A percentile compares a stretch with the other conserved stretches of the same genome.
phyloP scores from a whole-genome alignment of 1,284 basidiomycete genomes.

The Tremellales sp. region DNA sequence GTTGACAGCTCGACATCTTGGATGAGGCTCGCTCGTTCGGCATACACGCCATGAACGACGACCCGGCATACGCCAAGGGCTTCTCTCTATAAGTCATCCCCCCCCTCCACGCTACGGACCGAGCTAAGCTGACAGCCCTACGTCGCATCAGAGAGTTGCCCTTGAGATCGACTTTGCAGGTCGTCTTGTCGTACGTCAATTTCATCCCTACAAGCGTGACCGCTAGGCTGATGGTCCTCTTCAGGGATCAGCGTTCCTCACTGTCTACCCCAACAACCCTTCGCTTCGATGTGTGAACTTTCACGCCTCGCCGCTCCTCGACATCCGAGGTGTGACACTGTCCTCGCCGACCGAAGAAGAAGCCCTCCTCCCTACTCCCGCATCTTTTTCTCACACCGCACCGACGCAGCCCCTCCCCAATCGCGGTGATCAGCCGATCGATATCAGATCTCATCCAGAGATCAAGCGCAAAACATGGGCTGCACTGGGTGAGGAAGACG shows the following conservation, averaged over 20 bases:
- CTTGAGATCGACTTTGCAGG: slow-evolving; percentile 46
- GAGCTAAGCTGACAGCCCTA: not conserved
- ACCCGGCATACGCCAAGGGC: not conserved
- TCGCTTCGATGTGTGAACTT: slow-evolving; percentile 41
- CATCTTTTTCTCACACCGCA: slow-evolving; percentile 64
- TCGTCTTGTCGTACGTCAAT: slow-evolving; percentile 21
- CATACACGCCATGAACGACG: not conserved
- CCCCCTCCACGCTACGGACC: not conserved
- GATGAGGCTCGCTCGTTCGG: no score
- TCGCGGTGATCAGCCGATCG: slow-evolving; percentile 52
- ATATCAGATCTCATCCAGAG: slow-evolving; percentile 87
- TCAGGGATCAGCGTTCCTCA: slow-evolving; percentile 43
- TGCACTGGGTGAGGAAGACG: slow-evolving; percentile 80
- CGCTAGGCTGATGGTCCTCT: slow-evolving; percentile 4
- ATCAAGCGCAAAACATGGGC: slow-evolving; percentile 89
- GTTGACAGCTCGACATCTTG: no score
- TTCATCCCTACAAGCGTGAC: no score
- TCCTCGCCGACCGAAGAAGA: slow-evolving; percentile 37
- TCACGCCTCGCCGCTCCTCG: slow-evolving; percentile 40
- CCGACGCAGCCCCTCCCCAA: slow-evolving; percentile 47
- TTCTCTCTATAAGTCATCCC: not conserved
- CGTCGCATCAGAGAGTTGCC: slow-evolving; percentile 41
- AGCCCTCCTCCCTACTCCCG: slow-evolving; percentile 59
- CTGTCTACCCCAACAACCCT: slow-evolving; percentile 40
- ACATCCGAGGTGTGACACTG: slow-evolving; percentile 39